Percentiles rank a stretch among this genome's conserved stretches.
Conservation (phyloP, 768 basidiomycete species). For the Chalciporus sphaerocephalus region DNA sequence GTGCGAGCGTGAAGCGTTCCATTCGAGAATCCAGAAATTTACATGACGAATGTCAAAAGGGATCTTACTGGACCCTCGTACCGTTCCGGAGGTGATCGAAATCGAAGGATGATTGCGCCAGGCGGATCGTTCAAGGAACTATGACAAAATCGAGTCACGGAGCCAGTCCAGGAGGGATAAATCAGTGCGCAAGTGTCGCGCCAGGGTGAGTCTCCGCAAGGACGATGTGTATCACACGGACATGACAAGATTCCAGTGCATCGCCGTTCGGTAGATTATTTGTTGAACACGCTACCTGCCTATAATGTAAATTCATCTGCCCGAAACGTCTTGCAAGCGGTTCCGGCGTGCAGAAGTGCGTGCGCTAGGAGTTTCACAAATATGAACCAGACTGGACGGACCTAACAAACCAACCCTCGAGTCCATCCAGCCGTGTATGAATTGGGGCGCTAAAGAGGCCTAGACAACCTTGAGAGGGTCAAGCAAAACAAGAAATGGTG, state of each 20-base stretch:
- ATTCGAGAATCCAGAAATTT: not conserved
- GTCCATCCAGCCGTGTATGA: not conserved
- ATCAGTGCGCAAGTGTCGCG: not conserved
- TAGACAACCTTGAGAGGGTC: conserved; percentile 1
- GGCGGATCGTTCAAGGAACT: conserved; percentile 14
- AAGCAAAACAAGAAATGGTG: not conserved
- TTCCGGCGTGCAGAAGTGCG: conserved; percentile 16
- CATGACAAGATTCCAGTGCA: conserved; percentile 22
- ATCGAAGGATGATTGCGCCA: not conserved
- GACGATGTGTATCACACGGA: conserved; percentile 21
- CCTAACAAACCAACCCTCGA: not conserved
- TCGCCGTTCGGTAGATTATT: conserved; percentile 3
- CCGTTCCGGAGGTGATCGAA: not conserved
- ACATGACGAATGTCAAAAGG: not conserved
- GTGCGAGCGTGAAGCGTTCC: not conserved
- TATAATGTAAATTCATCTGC: conserved; percentile 19
- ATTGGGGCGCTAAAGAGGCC: not conserved
- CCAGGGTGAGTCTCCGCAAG: conserved; percentile 3
- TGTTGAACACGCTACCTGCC: conserved; percentile 7
- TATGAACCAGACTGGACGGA: conserved; percentile 1
- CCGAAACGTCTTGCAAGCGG: conserved; percentile 17
- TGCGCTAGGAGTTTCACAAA: not conserved
- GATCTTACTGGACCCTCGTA: not conserved
- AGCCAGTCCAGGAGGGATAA: not conserved
- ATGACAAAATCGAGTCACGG: conserved; percentile 1